Percentiles rank a stretch among this genome's conserved stretches.
phyloP scores from a whole-genome alignment of 805 yeast species.

The Sungouiella thailandica region DNA sequence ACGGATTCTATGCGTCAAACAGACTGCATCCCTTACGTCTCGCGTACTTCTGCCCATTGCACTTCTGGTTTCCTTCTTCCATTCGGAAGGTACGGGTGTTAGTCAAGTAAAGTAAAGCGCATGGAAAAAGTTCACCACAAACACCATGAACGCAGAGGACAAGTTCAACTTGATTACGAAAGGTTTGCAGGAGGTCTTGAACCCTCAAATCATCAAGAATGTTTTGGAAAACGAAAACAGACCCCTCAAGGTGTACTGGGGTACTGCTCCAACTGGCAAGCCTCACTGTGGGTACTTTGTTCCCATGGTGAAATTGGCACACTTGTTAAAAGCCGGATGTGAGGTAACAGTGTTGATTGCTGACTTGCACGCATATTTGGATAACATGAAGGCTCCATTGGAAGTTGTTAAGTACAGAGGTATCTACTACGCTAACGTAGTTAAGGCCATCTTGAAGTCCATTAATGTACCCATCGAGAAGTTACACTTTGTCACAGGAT shows the following conservation, averaged over 20 bases:
- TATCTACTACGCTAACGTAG: conserved; percentile 75
- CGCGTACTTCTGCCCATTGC: too few relatives aligned
- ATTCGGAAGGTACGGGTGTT: conserved; percentile 6
- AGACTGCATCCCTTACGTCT: too few relatives aligned
- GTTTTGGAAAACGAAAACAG: conserved; percentile 77
- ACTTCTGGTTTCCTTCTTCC: too few relatives aligned
- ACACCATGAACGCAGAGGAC: conserved; percentile 46
- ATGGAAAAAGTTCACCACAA: neutral
- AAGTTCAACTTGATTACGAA: conserved; percentile 74
- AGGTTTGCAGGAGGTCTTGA: conserved; percentile 86
- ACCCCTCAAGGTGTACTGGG: conserved; percentile 91
- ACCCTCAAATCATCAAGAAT: conserved; percentile 80
- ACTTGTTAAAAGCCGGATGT: conserved; percentile 93
- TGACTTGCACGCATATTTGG: conserved; percentile 93
- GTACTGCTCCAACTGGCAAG: conserved; percentile 98
- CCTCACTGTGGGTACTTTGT: conserved; percentile 99
- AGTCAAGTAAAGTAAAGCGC: neutral
- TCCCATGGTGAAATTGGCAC: conserved; percentile 94
- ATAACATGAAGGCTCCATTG: conserved; percentile 96
- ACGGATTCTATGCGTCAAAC: too few relatives aligned
- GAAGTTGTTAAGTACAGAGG: conserved; percentile 89
- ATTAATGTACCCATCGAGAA: conserved; percentile 91
- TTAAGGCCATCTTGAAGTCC: conserved; percentile 79
- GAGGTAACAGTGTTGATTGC: conserved; percentile 89
- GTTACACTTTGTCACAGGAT: conserved; percentile 79